Evolutionary conservation across 441 rosid species (phyloP).

Genomic region (Gossypium trilobum): DNA sequence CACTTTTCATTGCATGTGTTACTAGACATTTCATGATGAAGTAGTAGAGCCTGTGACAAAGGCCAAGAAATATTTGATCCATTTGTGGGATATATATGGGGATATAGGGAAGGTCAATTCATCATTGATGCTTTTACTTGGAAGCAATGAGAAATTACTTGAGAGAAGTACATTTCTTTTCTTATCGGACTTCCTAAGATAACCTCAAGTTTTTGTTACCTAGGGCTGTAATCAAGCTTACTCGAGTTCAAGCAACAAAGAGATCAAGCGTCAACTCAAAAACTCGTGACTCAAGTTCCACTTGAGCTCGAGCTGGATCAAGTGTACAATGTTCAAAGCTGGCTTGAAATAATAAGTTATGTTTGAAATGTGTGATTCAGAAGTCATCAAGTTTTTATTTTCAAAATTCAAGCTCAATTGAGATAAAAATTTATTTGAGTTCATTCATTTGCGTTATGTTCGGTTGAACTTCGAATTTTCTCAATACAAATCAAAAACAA

Average conservation of each 20-base stretch:
- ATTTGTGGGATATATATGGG: neutral
- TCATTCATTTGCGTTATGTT: too few relatives aligned
- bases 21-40: conserved; percentile 24
- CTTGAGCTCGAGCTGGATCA: neutral
- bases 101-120: neutral
- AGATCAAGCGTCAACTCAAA: neutral
- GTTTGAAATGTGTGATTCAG: too few relatives aligned
- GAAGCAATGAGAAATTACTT: neutral
- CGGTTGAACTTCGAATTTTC: too few relatives aligned
- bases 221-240: neutral
- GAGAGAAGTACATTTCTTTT: conserved; percentile 22
- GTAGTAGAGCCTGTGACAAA: conserved; percentile 34
- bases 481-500: too few relatives aligned
- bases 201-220: neutral
- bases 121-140: conserved; percentile 22
- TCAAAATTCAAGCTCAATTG: neutral
- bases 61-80: conserved; percentile 28
- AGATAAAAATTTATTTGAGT: neutral
- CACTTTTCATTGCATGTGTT: conserved; percentile 25
- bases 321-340: conserved; percentile 42
- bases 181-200: neutral
- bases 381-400: neutral
- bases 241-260: neutral
- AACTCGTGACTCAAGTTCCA: neutral
- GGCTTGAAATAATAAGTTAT: conserved; percentile 21